A percentile compares a stretch with the other conserved stretches of the same genome.
phyloP scores from a whole-genome alignment of 495 filamentous ascomycete genomes.

The Cercophora samala region DNA sequence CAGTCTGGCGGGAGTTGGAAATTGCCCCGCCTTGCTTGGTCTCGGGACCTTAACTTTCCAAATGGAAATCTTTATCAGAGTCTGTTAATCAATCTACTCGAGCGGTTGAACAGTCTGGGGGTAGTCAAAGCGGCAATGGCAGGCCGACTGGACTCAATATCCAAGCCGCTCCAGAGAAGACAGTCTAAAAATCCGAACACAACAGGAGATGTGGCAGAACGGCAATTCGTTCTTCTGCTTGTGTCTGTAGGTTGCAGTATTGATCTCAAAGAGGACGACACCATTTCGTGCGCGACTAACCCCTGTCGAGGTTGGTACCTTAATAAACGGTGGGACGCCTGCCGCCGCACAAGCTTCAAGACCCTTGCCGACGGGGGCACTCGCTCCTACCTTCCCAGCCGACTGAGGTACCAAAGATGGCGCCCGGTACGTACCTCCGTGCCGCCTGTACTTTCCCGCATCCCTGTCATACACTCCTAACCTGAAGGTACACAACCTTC shows the following conservation, averaged over 20 bases:
- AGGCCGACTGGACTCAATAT: constrained; percentile 17
- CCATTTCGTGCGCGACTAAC: constrained; percentile 4
- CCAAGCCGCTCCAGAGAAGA: constrained; percentile 10
- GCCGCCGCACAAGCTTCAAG: constrained; percentile 11
- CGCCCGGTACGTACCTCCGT: constrained; percentile 22
- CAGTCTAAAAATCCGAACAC: background rate
- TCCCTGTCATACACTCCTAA: constrained; percentile 11
- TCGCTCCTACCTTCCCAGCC: constrained; percentile 6
- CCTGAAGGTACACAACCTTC: background rate
- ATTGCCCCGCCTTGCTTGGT: constrained; percentile 18
- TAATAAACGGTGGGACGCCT: constrained; percentile 7
- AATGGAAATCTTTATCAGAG: constrained; percentile 8
- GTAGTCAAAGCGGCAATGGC: constrained; percentile 22
- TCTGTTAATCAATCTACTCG: constrained; percentile 12
- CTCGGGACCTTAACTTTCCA: constrained; percentile 6
- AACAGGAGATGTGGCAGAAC: background rate
- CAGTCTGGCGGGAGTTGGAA: constrained; percentile 8
- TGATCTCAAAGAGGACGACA: constrained; percentile 11
- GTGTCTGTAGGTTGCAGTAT: constrained; percentile 24
- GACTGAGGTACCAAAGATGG: constrained; percentile 4
- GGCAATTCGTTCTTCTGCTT: constrained; percentile 16
- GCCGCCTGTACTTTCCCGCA: constrained; percentile 26
- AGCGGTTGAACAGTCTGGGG: constrained; percentile 7
- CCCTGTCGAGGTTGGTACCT: constrained; percentile 3
- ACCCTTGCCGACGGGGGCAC: constrained; percentile 17